Evolutionary conservation across 2,329 filamentous ascomycete species (phyloP).

Genomic region (Fusarium duplospermum): DNA sequence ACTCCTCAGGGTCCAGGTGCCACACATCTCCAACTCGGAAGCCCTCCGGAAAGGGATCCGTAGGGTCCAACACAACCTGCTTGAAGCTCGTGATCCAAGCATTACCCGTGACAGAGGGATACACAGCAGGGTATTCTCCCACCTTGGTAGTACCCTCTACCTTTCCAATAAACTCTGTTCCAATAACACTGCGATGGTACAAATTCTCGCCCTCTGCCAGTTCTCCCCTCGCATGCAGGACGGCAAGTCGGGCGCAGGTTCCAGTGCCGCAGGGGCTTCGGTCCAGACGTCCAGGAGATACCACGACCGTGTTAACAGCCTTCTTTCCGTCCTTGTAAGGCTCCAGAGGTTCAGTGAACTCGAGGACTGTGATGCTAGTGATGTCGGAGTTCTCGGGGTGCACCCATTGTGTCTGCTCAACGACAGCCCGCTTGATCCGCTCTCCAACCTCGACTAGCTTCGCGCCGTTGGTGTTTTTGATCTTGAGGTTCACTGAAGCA

Average conservation of each 20-base stretch:
- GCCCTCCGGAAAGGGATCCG: constrained; percentile 25
- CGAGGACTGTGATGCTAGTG: constrained; percentile 23
- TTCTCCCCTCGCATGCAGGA: constrained; percentile 23
- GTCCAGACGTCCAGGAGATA: constrained; percentile 26
- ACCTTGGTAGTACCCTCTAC: constrained; percentile 12
- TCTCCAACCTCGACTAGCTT: constrained; percentile 29
- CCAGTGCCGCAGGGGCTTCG: constrained; percentile 31
- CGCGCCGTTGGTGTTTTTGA: constrained; percentile 19
- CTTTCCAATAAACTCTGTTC: constrained; percentile 22
- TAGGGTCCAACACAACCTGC: constrained; percentile 25
- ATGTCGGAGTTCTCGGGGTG: constrained; percentile 31
- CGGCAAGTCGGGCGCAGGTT: constrained; percentile 29
- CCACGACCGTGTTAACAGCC: constrained; percentile 26
- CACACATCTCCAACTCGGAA: constrained; percentile 29
- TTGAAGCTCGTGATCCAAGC: constrained; percentile 35
- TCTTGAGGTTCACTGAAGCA: constrained; percentile 16
- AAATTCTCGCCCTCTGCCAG: constrained; percentile 17
- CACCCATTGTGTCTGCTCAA: constrained; percentile 13
- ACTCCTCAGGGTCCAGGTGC: constrained; percentile 14
- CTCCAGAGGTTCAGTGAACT: constrained; percentile 24
- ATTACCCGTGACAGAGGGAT: constrained; percentile 18
- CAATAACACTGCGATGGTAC: constrained; percentile 22
- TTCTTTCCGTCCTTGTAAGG: constrained; percentile 16
- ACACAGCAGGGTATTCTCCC: constrained; percentile 17
- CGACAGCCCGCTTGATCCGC: constrained; percentile 25